Conservation (phyloP, 768 basidiomycete genomes). For the Rubroboletus pulcherrimus region DNA sequence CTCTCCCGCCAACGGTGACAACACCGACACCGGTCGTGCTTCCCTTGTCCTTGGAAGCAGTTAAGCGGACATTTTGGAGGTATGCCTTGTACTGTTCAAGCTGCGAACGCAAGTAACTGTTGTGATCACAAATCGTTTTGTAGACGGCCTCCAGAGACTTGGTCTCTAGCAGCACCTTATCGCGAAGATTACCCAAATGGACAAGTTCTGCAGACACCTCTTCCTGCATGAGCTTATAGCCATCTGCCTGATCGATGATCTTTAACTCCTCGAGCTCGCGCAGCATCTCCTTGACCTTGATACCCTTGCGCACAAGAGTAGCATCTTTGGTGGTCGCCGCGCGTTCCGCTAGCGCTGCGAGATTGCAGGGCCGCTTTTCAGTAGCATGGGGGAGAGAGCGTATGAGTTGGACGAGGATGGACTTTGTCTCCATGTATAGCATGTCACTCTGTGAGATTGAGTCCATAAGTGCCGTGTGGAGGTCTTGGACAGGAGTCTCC, state of each 20-base stretch:
- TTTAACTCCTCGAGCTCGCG: conserved; percentile 90
- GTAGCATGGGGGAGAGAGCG: conserved; percentile 86
- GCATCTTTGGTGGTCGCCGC: conserved; percentile 98
- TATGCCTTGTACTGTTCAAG: conserved; percentile 99
- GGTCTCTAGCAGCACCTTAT: conserved; percentile 92
- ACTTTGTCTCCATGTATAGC: conserved; percentile 99
- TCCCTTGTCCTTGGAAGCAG: conserved; percentile 85
- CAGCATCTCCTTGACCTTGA: conserved; percentile 99
- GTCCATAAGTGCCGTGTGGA: conserved; percentile 95
- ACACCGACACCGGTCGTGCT: conserved; percentile 88
- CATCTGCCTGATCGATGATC: conserved; percentile 77
- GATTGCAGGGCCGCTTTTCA: conserved; percentile 86
- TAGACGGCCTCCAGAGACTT: conserved; percentile 94
- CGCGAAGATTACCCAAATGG: conserved; percentile 93
- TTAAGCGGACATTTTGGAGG: conserved; percentile 92
- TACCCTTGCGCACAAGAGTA: conserved; percentile 90
- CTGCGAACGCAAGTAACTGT: conserved; percentile 93
- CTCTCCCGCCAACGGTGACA: conserved; percentile 93
- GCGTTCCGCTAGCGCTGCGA: conserved; percentile 84
- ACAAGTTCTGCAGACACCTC: conserved; percentile 94
- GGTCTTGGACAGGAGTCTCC: conserved; percentile 98
- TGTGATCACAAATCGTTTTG: conserved; percentile 99
- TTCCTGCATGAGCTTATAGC: conserved; percentile 94
- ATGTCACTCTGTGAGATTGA: conserved; percentile 97
- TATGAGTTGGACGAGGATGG: conserved; percentile 96